Evolutionary conservation across 2,329 filamentous ascomycete species (phyloP).

Genomic region (Tolypocladium pustulatum): DNA sequence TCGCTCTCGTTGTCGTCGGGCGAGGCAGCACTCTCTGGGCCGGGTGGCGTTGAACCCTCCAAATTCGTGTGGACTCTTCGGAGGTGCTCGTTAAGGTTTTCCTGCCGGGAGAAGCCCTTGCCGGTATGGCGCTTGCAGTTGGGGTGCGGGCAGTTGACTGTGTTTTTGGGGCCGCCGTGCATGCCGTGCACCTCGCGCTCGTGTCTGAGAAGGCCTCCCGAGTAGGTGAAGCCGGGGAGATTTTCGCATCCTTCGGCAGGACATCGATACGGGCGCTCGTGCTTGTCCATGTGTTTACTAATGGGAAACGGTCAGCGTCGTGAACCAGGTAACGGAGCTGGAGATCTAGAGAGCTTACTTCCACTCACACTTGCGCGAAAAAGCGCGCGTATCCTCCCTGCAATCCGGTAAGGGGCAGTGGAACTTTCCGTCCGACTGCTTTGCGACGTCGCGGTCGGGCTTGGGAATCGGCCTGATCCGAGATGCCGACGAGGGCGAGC

Average conservation of each 20-base stretch:
- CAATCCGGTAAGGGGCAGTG: conserved; percentile 65
- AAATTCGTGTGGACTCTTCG: conserved; percentile 69
- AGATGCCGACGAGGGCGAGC: conserved; percentile 19
- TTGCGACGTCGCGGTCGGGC: conserved; percentile 44
- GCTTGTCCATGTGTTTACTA: conserved; percentile 98
- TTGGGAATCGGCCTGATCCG: conserved; percentile 47
- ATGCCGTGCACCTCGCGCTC: conserved; percentile 90
- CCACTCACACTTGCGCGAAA: conserved; percentile 84
- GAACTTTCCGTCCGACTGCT: conserved; percentile 65
- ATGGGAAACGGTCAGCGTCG: neutral
- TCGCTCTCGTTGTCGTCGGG: conserved; percentile 38
- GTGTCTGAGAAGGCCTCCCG: conserved; percentile 78
- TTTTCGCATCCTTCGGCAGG: conserved; percentile 76
- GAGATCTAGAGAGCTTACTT: conserved; percentile 51
- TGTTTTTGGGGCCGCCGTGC: conserved; percentile 79
- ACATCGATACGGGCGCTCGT: conserved; percentile 88
- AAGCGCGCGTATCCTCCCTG: conserved; percentile 50
- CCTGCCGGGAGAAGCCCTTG: conserved; percentile 83
- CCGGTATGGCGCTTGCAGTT: conserved; percentile 86
- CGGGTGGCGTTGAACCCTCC: conserved; percentile 24
- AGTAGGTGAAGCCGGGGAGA: conserved; percentile 89
- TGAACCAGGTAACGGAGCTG: no score
- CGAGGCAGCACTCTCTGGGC: conserved; percentile 22
- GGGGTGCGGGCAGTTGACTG: conserved; percentile 72
- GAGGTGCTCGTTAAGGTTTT: conserved; percentile 89